Percentiles rank a stretch among this genome's conserved stretches.
These are phyloP conservation scores for Tetrahymena borealis DNA, from an alignment of 73 alveolate species.

Conservation along the genomic window DNA sequence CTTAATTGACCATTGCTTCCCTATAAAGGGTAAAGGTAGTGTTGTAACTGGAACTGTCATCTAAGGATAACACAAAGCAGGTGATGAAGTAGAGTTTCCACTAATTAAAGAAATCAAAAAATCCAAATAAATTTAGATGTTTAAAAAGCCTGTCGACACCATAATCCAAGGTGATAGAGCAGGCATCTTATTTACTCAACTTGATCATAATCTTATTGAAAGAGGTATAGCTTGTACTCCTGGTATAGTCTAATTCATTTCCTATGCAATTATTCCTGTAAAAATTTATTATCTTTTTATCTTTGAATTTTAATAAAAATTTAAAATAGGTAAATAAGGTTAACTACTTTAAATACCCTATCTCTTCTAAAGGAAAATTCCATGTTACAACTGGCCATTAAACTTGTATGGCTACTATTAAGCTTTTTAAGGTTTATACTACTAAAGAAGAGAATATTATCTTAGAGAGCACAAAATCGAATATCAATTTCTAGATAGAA, in stretches of 20 bases:
- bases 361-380: slow-evolving; percentile 73
- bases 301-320: slow-evolving; percentile 6
- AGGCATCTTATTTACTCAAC: slow-evolving; percentile 83
- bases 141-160: slow-evolving; percentile 76
- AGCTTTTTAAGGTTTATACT: slow-evolving; percentile 28
- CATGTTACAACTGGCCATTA: slow-evolving; percentile 79
- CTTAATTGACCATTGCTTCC: slow-evolving; percentile 96
- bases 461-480: neutral
- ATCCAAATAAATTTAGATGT: slow-evolving; percentile 90
- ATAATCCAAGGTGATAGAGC: slow-evolving; percentile 95
- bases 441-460: neutral
- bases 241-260: slow-evolving; percentile 46
- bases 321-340: slow-evolving; percentile 68
- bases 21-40: slow-evolving; percentile 97
- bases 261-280: slow-evolving; percentile 44
- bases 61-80: slow-evolving; percentile 75
- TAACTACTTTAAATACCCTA: slow-evolving; percentile 74
- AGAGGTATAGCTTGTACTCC: slow-evolving; percentile 92
- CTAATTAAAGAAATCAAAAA: slow-evolving; percentile 61
- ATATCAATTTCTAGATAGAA: neutral
- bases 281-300: slow-evolving; percentile 23
- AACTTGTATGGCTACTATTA: slow-evolving; percentile 66
- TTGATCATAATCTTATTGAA: slow-evolving; percentile 83
- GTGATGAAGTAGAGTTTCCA: slow-evolving; percentile 85
- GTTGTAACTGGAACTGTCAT: slow-evolving; percentile 98